These are phyloP conservation scores for Ilyonectria robusta DNA, from an alignment of 2,329 filamentous ascomycete genomes.

Conservation along the genomic window DNA sequence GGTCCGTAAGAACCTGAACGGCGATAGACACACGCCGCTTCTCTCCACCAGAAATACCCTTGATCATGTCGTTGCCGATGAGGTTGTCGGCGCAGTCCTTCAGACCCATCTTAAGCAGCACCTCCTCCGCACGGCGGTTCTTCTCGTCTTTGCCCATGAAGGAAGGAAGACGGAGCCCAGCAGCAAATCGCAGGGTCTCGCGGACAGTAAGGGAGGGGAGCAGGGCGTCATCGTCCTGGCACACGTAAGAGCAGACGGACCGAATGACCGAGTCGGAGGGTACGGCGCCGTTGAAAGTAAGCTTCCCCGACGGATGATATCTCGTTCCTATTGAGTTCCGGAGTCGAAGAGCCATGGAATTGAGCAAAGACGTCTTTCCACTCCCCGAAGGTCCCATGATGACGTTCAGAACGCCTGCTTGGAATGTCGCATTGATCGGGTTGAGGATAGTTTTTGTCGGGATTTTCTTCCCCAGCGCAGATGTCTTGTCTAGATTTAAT, in stretches of 20 bases:
- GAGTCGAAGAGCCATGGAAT: slow-evolving; percentile 78
- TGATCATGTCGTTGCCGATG: slow-evolving; percentile 79
- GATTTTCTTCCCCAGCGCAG: slow-evolving; percentile 64
- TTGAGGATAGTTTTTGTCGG: slow-evolving; percentile 74
- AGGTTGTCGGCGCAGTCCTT: slow-evolving; percentile 85
- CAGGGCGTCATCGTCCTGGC: slow-evolving; percentile 83
- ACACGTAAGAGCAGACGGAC: slow-evolving; percentile 82
- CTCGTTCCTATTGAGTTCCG: slow-evolving; percentile 72
- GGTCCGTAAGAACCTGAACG: slow-evolving; percentile 83
- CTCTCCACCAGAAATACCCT: slow-evolving; percentile 85
- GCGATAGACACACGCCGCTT: slow-evolving; percentile 84
- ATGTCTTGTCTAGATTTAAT: slow-evolving; percentile 74
- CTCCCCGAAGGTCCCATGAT: slow-evolving; percentile 87
- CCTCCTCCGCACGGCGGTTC: slow-evolving; percentile 76
- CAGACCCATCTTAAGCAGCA: slow-evolving; percentile 81
- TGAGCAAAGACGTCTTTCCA: slow-evolving; percentile 82
- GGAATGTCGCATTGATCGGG: slow-evolving; percentile 76
- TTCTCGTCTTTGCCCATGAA: slow-evolving; percentile 81
- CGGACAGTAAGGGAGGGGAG: slow-evolving; percentile 82
- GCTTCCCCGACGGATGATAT: slow-evolving; percentile 73
- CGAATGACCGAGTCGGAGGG: slow-evolving; percentile 79
- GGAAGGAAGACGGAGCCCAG: slow-evolving; percentile 77
- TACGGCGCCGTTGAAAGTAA: slow-evolving; percentile 78
- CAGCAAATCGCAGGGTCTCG: slow-evolving; percentile 80
- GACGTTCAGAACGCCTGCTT: slow-evolving; percentile 78